Evolutionary conservation across 768 basidiomycete genomes (phyloP), one percentile per base, ranked within the genome.

Genomic region (Paxillus involutus): DNA sequence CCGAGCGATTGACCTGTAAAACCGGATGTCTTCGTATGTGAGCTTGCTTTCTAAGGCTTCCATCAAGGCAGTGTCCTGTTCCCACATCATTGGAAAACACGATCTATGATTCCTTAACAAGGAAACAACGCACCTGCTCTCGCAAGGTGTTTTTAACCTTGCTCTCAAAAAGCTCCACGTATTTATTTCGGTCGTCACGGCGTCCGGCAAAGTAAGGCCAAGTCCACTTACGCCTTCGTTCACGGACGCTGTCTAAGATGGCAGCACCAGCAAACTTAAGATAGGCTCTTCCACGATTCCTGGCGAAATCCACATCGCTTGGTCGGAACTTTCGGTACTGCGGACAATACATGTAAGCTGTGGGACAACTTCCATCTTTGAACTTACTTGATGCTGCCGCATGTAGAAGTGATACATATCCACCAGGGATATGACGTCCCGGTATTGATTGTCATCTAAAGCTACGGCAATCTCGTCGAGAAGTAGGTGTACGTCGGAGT

Each of bases 351-450:
- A 42, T 68, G 51, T 36, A 29, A 46, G 39, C 19, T 47, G 46
- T 30, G 35, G 14, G 26, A 16, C 32, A 53, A 29, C 8, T 17
- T 54, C 17, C 21, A 53, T 30, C 35, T 17, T 44, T 42, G 41
- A 26, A 63, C 71, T 64, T 65, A 90, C 89, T 78, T 90, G 88
- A 57, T 83, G 84, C 62, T 86, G 86, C 49, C 97, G 84, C 44
- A 87, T 80, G 71, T 96, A 97, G 56, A 98, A 88, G 68, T 98
- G 96, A 71, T 96, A 97, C 82, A 98, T 94, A 69, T 98, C 95
- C 55, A 94, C 78, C 43, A 98, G 80, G 19, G 91, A 95, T 53
- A 98, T 92, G 21, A 82, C 84, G 69, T 98, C 94, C 49, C 92
- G 83, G 67, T 98, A 99, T 71, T 99, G 97, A 60, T 94, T 83